These are phyloP conservation scores for Pseudonitzschia multiseries DNA, from an alignment of 108 stramenopile species.

Conservation along the genomic window DNA sequence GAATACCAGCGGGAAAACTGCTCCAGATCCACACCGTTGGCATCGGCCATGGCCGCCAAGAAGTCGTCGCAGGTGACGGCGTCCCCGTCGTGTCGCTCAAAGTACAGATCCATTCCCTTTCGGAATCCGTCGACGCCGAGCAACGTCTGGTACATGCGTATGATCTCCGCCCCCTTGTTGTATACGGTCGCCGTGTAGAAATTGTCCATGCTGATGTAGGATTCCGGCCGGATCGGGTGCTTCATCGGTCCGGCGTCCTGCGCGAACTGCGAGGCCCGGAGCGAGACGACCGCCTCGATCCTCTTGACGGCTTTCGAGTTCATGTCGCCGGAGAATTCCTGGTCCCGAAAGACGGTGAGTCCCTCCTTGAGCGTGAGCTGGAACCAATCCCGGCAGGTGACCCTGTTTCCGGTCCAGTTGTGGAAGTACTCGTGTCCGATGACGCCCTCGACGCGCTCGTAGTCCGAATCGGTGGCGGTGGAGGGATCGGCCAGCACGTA, in stretches of 20 bases:
- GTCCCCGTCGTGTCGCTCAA: slow-evolving; percentile 93
- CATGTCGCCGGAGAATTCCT: slow-evolving; percentile 92
- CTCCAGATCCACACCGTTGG: slow-evolving; percentile 75
- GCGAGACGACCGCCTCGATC: slow-evolving; percentile 84
- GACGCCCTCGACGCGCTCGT: slow-evolving; percentile 89
- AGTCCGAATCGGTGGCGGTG: slow-evolving; percentile 92
- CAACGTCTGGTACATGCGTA: slow-evolving; percentile 96
- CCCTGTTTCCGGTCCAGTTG: slow-evolving; percentile 91
- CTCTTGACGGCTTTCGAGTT: slow-evolving; percentile 90
- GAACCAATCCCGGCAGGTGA: slow-evolving; percentile 99
- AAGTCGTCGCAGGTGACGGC: slow-evolving; percentile 99
- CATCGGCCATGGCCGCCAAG: slow-evolving; percentile 94
- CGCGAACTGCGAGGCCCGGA: slow-evolving; percentile 86
- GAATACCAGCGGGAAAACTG: slow-evolving; percentile 85
- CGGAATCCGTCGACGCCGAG: slow-evolving; percentile 90
- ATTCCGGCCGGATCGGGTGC: slow-evolving; percentile 96
- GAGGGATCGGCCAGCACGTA: slow-evolving; percentile 90
- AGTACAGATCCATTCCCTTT: slow-evolving; percentile 96
- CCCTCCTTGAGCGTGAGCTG: slow-evolving; percentile 98
- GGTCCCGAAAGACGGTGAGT: slow-evolving; percentile 95
- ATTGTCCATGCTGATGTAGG: slow-evolving; percentile 95
- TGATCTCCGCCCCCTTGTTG: slow-evolving; percentile 90
- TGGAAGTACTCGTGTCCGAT: slow-evolving; percentile 98
- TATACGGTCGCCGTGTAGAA: slow-evolving; percentile 91
- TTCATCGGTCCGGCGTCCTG: slow-evolving; percentile 94